Base-by-base conservation (phyloP, 345 rosid species). In the Linum trigynum region DNA sequence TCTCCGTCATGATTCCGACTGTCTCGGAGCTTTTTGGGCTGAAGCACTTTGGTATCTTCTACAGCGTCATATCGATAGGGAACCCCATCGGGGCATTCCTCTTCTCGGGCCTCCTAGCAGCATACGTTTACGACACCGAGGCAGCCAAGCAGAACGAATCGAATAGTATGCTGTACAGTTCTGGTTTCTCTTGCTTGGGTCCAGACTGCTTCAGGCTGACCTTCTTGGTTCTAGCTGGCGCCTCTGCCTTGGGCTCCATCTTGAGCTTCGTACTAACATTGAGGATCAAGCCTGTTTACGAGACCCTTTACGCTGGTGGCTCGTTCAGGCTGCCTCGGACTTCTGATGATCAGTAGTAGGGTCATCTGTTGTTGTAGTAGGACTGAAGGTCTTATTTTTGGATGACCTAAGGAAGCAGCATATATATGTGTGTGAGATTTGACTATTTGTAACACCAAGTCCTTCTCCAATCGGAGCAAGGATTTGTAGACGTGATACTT, bases 131-230 rank as follows among this genome's bases (percentile, higher is more conserved):
- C 10, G 91, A 86, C 67, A 72, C 57, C 0, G 86, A 86, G 62
- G 86, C 77, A n/a, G 85, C 85, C 56, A 82, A 82, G 68, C 86
- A 84, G 75, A 76, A 71, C 0, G 77, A 75, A 55, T 35, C 64
- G 16, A 32, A 74, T 55, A 23, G 32, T 23, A 59, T 68, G 42
- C 4, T 78, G 63, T 43, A 41, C 12, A 39, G 32, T 67, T 74
- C 85, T 45, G 69, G 74, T 37, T 43, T 74, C 15, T 65, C 81
- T 32, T 84, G 91, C 78, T 51, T 74, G 5, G 88, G 86, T 69
- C 88, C 91, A 2, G 76, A 74, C 63, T 86, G 91, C 78, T 84
- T 86, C 76, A 76, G 82, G 76, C 72, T 84, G 69, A 86, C 91
- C 50, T 86, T 84, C 82, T 67, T 80, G 67, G 76, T 77, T 41